These are phyloP conservation scores for Huntiella savannae DNA, from an alignment of 2,329 filamentous ascomycete genomes.

Conservation along the genomic window DNA sequence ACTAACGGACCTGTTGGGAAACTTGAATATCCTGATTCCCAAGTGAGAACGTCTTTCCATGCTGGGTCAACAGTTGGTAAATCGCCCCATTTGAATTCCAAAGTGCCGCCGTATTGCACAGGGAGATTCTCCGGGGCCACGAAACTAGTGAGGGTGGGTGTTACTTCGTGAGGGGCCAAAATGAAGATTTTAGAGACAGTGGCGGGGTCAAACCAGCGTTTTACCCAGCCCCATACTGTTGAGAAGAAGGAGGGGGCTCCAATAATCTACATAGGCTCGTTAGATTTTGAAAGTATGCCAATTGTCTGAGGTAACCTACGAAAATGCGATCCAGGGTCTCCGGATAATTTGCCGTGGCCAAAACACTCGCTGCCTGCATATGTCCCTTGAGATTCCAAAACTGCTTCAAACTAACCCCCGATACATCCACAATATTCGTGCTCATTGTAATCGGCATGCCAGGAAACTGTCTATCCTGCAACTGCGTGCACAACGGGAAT, in stretches of 20 bases:
- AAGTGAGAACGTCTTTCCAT: constrained; percentile 29
- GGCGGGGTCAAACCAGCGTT: constrained; percentile 86
- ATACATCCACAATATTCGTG: constrained; percentile 90
- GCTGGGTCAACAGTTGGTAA: constrained; percentile 51
- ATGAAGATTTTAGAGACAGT: constrained; percentile 96
- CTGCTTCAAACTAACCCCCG: constrained; percentile 69
- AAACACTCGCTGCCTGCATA: constrained; percentile 77
- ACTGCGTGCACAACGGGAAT: constrained; percentile 64
- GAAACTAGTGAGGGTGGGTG: constrained; percentile 58
- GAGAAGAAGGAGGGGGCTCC: constrained; percentile 82
- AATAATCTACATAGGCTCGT: constrained; percentile 39
- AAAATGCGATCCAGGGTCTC: constrained; percentile 78
- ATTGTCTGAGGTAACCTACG: constrained; percentile 5
- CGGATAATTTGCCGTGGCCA: constrained; percentile 87
- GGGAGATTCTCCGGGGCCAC: constrained; percentile 72
- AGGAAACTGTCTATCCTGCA: constrained; percentile 50
- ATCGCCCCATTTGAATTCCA: constrained; percentile 67
- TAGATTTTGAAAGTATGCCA: background rate
- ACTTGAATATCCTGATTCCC: constrained; percentile 30
- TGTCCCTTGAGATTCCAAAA: constrained; percentile 90
- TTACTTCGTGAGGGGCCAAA: constrained; percentile 52
- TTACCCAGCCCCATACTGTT: constrained; percentile 87
- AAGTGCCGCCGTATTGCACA: constrained; percentile 70
- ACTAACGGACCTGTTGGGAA: constrained; percentile 39
- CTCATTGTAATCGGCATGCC: constrained; percentile 79